Percentiles rank a stretch among this genome's conserved stretches.
Conservation (phyloP, 306 rosid species). For the Medicago truncatula region DNA sequence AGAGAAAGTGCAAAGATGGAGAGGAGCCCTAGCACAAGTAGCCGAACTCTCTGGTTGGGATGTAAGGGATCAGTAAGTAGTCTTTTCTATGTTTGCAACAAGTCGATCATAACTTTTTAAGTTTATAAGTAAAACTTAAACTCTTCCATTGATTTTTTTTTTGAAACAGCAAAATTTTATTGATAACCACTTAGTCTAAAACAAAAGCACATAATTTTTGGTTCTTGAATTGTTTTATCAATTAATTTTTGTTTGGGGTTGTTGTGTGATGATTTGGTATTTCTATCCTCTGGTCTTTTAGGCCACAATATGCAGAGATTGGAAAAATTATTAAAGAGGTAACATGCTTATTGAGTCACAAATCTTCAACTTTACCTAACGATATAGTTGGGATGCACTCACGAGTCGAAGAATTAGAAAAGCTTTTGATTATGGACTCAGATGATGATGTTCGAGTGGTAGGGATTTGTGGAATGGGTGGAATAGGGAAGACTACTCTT, state of each 20-base stretch:
- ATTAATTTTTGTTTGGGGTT: not conserved
- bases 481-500: slow-evolving; percentile 10
- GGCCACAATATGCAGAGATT: not conserved
- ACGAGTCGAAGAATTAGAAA: slow-evolving; percentile 11
- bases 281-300: not conserved
- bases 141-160: too few relatives aligned
- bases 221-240: not conserved
- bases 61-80: slow-evolving; percentile 18
- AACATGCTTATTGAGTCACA: not conserved
- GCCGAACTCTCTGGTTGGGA: slow-evolving; percentile 5
- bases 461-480: slow-evolving; percentile 34
- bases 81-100: not conserved
- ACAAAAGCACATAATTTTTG: too few relatives aligned
- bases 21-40: not conserved
- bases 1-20: slow-evolving; percentile 31
- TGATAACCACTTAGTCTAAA: too few relatives aligned
- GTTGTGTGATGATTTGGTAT: not conserved
- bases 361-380: not conserved
- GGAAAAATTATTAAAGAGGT: not conserved
- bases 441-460: slow-evolving; percentile 1
- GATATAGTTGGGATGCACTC: slow-evolving; percentile 37
- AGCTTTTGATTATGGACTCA: not conserved
- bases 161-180: too few relatives aligned
- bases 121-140: too few relatives aligned
- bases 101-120: not conserved